A percentile compares a stretch with the other conserved stretches of the same genome.
These are phyloP conservation scores for Sporobolomyces pararoseus DNA, from an alignment of 768 basidiomycete genomes.

Conservation along the genomic window DNA sequence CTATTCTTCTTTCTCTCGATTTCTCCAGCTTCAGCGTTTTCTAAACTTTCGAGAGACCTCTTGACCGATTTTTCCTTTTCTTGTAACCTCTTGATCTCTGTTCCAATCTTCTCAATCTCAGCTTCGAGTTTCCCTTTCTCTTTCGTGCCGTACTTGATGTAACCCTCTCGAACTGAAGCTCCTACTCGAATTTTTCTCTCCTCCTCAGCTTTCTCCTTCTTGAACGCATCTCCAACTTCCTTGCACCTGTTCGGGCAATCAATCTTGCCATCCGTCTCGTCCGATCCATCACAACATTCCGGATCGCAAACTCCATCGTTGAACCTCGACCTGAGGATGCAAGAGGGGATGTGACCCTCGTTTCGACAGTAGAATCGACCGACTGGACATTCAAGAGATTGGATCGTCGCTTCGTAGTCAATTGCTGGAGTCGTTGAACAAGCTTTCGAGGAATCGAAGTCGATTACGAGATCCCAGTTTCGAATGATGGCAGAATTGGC, in stretches of 20 bases:
- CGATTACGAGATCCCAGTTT: constrained; percentile 51
- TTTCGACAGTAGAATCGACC: constrained; percentile 75
- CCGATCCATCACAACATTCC: constrained; percentile 93
- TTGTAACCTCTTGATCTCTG: constrained; percentile 55
- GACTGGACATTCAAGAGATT: constrained; percentile 33
- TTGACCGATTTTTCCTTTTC: constrained; percentile 61
- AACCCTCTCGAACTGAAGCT: constrained; percentile 81
- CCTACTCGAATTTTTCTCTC: constrained; percentile 81
- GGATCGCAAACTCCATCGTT: constrained; percentile 90
- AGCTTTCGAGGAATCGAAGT: constrained; percentile 34
- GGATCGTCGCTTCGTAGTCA: constrained; percentile 31
- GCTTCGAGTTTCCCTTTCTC: constrained; percentile 80
- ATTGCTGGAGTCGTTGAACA: constrained; percentile 21
- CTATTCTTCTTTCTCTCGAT: constrained; percentile 81
- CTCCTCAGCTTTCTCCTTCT: constrained; percentile 67
- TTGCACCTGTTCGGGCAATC: constrained; percentile 74
- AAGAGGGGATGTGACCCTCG: constrained; percentile 76
- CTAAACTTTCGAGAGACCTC: constrained; percentile 70
- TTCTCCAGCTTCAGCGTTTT: constrained; percentile 71
- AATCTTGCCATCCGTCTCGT: constrained; percentile 66
- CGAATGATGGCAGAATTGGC: constrained; percentile 48
- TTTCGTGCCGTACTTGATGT: constrained; percentile 79
- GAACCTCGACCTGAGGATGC: constrained; percentile 74
- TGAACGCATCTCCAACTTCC: constrained; percentile 67
- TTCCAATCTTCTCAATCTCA: constrained; percentile 56